These are phyloP conservation scores for Fusarium newnesense DNA, from an alignment of 2,329 filamentous ascomycete species.

Conservation along the genomic window DNA sequence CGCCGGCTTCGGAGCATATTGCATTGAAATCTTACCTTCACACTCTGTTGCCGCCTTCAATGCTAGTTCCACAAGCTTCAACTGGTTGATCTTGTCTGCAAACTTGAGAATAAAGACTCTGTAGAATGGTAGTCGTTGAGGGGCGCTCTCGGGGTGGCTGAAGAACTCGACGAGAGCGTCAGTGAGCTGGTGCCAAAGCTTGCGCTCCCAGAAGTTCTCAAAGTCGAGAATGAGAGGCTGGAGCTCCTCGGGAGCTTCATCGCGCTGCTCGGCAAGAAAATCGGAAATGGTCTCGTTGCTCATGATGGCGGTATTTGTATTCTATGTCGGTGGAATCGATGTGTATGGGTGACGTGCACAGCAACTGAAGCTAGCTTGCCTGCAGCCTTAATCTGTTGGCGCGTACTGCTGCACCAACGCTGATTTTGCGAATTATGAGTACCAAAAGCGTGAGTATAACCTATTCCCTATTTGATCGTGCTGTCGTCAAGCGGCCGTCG, in stretches of 20 bases:
- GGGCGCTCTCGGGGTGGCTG: slow-evolving; percentile 79
- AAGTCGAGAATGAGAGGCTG: slow-evolving; percentile 90
- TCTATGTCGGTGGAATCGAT: slow-evolving; percentile 11
- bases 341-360: slow-evolving; percentile 36
- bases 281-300: slow-evolving; percentile 88
- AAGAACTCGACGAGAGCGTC: slow-evolving; percentile 91
- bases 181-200: slow-evolving; percentile 99
- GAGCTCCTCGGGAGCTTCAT: slow-evolving; percentile 85
- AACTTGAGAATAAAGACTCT: slow-evolving; percentile 96
- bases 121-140: slow-evolving; percentile 89
- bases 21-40: slow-evolving; percentile 65
- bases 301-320: slow-evolving; percentile 62
- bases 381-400: slow-evolving; percentile 27
- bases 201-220: slow-evolving; percentile 97
- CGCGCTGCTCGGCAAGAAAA: slow-evolving; percentile 91
- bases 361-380: slow-evolving; percentile 35
- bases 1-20: slow-evolving; percentile 14
- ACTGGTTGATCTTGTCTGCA: slow-evolving; percentile 97
- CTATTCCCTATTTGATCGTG: not conserved
- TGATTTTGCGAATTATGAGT: not conserved
- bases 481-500: not conserved
- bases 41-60: slow-evolving; percentile 88
- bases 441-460: not conserved
- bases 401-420: slow-evolving; percentile 3
- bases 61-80: slow-evolving; percentile 93